Evolutionary conservation across 169 alveolate genomes (phyloP), one percentile per base, ranked within the genome.

Genomic region (Babesia ovata): DNA sequence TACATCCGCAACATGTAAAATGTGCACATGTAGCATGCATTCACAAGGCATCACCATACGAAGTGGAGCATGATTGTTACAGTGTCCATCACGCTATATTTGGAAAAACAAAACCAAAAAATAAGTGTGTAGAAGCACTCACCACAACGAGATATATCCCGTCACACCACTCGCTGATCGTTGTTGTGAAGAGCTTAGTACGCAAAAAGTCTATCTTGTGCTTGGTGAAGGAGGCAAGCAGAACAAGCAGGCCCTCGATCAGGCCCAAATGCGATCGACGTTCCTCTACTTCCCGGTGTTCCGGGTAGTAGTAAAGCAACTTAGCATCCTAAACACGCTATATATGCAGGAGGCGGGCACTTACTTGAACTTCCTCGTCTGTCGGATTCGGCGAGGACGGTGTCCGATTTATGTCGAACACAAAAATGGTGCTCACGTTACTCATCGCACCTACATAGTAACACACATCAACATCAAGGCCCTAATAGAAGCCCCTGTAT

Each of bases 351-450:
- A 17, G 39, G 70, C 22, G 4, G 3, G 19, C 12, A 8, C 53
- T 0, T 60, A 81, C 88, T 85, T 81, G 88, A 36, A 72, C 36
- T n/a, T 81, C 85, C 42, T 81, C 71, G 50, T 81, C 88, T 33
- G 88, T 45, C 19, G 88, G 85, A 58, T 72, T 33, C n/a, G 54
- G 44, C 56, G 58, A 39, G 10, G 67, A 28, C n/a, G 85, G 57
- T 72, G 48, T 59, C 46, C 59, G 69, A 50, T 73, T 66, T 46
- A 81, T 26, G 29, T 81, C 88, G 45, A 81, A 70, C 29, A 81
- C 61, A 57, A 81, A 81, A 9, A 81, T 81, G 33, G 88, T 77
- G 42, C 46, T 42, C n/a, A 81, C 63, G 26, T 61, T 26, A 62
- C 26, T 16, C 63, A 69, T 63, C 9, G 11, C 73, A 19, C n/a